Evolutionary conservation across 2,329 filamentous ascomycete genomes (phyloP), one percentile per base, ranked within the genome.

Genomic region (Ophioceras dolichostomum): DNA sequence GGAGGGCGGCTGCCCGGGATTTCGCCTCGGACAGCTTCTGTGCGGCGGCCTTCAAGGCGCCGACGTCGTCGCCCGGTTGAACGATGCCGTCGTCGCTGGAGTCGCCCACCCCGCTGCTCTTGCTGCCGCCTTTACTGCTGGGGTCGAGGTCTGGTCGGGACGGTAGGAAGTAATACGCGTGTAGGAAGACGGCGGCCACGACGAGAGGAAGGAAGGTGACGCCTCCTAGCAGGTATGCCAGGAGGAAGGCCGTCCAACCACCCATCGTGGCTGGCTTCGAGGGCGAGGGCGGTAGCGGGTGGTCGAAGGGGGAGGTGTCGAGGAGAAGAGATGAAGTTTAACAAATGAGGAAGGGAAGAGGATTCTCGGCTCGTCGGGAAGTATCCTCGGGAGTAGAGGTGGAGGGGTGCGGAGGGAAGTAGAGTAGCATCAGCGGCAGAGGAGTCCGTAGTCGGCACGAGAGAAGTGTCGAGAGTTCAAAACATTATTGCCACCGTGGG

Each of bases 201-300:
- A 87, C 49, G 4, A 94, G 64, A 21, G 88, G 88, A 41, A 94
- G 55, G 55, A 95, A 89, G 40, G 88, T 94, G 53, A 95, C 57
- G 50, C 88, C 89, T 59, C 88, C 88, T 41, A 94, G 61, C 46
- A 94, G 56, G 67, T 94, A 95, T 56, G 82, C 71, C 52, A 82
- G 58, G 46, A 93, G 65, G 52, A 89, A 77, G 48, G 55, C 55
- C 22, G 62, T 62, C 61, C 68, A 73, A 49, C 58, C 53, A 43
- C 60, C 62, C 70, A 76, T 74, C 46, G 51, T 53, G 19, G 13
- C 8, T 26, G n/a, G n/a, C n/a, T 26, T 26, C 22, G 22, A 26
- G 12, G 12, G 22, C 8, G 18, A 26, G 22, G 13, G 12, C 17
- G 28, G 10, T 26, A 26, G 22, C 12, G 12, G 22, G 22, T 26